A percentile compares a stretch with the other conserved stretches of the same genome.
phyloP scores from a whole-genome alignment of 2,329 filamentous ascomycete species.

The Neonectria faginata region DNA sequence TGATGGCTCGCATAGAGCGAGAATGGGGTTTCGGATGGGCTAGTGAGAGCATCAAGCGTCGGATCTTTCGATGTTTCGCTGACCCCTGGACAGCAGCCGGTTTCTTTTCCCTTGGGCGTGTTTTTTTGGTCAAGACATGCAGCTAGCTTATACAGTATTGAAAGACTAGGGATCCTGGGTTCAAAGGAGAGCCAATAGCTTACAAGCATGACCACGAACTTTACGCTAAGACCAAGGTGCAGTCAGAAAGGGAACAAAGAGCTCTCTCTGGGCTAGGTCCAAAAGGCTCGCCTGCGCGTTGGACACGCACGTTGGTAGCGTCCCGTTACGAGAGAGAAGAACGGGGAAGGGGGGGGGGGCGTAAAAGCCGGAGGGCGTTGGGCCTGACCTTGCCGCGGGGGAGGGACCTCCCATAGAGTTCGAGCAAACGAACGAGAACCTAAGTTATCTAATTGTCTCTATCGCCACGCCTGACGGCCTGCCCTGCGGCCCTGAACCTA shows the following conservation, averaged over 20 bases:
- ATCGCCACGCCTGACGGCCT: slow-evolving; percentile 27
- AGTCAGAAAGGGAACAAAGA: slow-evolving; percentile 36
- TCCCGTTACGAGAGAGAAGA: neutral
- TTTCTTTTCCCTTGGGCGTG: neutral
- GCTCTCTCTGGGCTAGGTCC: slow-evolving; percentile 17
- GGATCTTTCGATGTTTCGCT: slow-evolving; percentile 41
- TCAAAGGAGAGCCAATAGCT: neutral
- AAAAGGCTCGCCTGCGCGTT: slow-evolving; percentile 8
- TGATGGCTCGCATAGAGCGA: slow-evolving; percentile 42
- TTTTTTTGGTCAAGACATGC: slow-evolving; percentile 27
- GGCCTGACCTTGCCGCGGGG: too few species aligned
- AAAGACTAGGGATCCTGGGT: neutral
- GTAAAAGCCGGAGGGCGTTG: neutral
- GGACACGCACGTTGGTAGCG: slow-evolving; percentile 27
- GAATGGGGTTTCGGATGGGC: slow-evolving; percentile 33
- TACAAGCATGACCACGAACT: slow-evolving; percentile 19
- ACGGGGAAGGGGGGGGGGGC: too few species aligned
- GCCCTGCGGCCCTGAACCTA: slow-evolving; percentile 28
- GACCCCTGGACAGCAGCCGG: slow-evolving; percentile 36
- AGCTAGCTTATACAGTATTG: slow-evolving; percentile 34
- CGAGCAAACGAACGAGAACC: neutral
- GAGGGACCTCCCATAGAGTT: slow-evolving; percentile 5
- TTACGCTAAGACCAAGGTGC: slow-evolving; percentile 16
- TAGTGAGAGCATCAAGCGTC: slow-evolving; percentile 35
- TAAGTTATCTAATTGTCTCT: too few species aligned